Evolutionary conservation across 2,329 filamentous ascomycete species (phyloP), one percentile per base, ranked within the genome.

Genomic region (Cytospora leucostoma): DNA sequence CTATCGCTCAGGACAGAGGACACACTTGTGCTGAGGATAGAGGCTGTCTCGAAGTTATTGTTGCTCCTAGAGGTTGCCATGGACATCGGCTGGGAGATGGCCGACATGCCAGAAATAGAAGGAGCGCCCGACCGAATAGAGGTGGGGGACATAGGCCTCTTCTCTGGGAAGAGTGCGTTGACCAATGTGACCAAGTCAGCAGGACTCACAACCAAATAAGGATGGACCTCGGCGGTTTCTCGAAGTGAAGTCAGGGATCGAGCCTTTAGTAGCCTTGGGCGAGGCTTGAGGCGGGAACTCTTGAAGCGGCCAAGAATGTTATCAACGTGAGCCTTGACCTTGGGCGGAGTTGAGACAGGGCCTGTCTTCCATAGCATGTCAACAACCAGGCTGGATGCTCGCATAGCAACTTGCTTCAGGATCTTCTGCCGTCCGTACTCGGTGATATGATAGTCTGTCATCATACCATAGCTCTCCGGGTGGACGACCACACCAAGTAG

Each of bases 371-470:
- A 88, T 63, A 86, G 82, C 76, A 92, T 88, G 70, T 93, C 91
- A 65, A 91, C 86, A 13, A 94, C 91, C 67, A 91, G 84, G 70
- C 90, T 88, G 72, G 93, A 90, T 56, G 91, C 90, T 66, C 89
- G 87, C 73, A 90, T 87, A 61, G 90, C 92, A 62, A 97, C 89
- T 73, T 94, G 90, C 70, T 88, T 88, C 62, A 90, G 78, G 62
- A 90, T 90, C 74, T 88, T 93, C 71, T 96, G 91, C 51, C 95
- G 87, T 50, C 92, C 93, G 75, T 94, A 92, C 69, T 96, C 92
- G 56, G 91, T 93, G 70, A 98, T 92, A 77, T 97, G 92, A 74
- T 96, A 94, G 70, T 96, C 92, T 62, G 92, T 85, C 80, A 98
- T 88, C 78, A 90, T 86, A 61, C 86, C 85, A 68, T 87, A 83